phyloP scores from a whole-genome alignment of 2,329 filamentous ascomycete genomes.

The Trichoderma koningii region DNA sequence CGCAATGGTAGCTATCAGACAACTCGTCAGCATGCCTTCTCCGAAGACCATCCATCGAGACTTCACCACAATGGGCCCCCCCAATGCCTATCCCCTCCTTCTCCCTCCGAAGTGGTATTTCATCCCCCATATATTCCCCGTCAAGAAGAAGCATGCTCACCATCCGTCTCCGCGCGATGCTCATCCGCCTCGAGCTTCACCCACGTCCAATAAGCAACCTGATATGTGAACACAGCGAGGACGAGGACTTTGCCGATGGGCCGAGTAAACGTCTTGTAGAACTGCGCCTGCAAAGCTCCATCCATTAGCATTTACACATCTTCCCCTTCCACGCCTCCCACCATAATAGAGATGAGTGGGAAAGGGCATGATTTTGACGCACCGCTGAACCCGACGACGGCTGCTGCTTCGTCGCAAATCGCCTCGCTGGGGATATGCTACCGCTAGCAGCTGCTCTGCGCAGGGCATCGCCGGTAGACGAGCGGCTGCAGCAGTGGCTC shows the following conservation, averaged over 20 bases:
- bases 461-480: neutral
- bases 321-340: no score
- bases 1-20: slow-evolving; percentile 22
- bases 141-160: slow-evolving; percentile 42
- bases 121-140: no score
- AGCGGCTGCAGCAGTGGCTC: neutral
- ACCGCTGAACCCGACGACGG: slow-evolving; percentile 36
- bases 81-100: no score
- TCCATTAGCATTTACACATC: neutral
- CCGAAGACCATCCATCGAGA: no score
- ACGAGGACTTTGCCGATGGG: slow-evolving; percentile 74
- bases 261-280: slow-evolving; percentile 74
- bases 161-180: slow-evolving; percentile 58
- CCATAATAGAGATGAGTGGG: neutral
- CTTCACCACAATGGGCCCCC: no score
- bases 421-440: slow-evolving; percentile 13
- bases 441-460: neutral
- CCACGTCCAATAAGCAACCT: slow-evolving; percentile 75
- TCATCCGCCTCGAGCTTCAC: slow-evolving; percentile 73
- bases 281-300: slow-evolving; percentile 55
- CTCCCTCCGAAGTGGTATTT: no score
- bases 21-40: slow-evolving; percentile 1
- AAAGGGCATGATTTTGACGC: slow-evolving; percentile 27
- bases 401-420: slow-evolving; percentile 34
- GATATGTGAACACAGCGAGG: slow-evolving; percentile 75